phyloP scores from a whole-genome alignment of 164 flowering plant species.

The Malania oleifera region DNA sequence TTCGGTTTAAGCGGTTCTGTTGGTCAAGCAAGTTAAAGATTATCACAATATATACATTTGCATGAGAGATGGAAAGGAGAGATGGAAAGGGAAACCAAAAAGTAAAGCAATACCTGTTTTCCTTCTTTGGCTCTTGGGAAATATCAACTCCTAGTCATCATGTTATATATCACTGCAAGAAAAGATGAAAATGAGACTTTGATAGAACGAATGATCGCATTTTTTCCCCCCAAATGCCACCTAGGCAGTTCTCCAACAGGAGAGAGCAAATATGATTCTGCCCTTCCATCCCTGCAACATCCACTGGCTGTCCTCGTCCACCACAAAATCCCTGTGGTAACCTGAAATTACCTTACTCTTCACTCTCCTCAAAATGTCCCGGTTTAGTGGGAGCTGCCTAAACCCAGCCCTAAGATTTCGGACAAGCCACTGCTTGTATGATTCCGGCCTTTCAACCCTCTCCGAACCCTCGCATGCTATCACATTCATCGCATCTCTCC shows the following conservation, averaged over 20 bases:
- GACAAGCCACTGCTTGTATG: conserved; percentile 43
- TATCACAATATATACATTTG: too few relatives aligned
- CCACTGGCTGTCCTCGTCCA: conserved; percentile 32
- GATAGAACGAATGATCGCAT: too few relatives aligned
- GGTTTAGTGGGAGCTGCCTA: conserved; percentile 16
- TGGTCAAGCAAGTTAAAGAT: too few relatives aligned
- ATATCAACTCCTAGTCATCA: too few relatives aligned
- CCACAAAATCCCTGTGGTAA: conserved; percentile 29
- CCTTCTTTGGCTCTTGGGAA: too few relatives aligned
- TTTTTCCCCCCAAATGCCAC: too few relatives aligned
- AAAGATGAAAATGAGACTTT: too few relatives aligned
- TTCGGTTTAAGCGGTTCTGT: too few relatives aligned
- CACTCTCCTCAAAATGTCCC: conserved; percentile 17
- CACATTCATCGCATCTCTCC: conserved; percentile 29
- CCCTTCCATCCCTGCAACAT: conserved; percentile 44
- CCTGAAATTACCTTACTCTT: conserved; percentile 15
- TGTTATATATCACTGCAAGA: too few relatives aligned
- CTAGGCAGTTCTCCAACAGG: conserved; percentile 29
- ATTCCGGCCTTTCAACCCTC: conserved; percentile 44
- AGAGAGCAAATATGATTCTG: conserved; percentile 22
- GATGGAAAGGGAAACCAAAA: too few relatives aligned
- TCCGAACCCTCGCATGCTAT: conserved; percentile 35
- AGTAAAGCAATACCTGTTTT: too few relatives aligned
- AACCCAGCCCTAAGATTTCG: conserved; percentile 26
- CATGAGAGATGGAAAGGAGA: too few relatives aligned